Base-by-base conservation (phyloP, 768 basidiomycete genomes). In the Lactifluus piperatus region DNA sequence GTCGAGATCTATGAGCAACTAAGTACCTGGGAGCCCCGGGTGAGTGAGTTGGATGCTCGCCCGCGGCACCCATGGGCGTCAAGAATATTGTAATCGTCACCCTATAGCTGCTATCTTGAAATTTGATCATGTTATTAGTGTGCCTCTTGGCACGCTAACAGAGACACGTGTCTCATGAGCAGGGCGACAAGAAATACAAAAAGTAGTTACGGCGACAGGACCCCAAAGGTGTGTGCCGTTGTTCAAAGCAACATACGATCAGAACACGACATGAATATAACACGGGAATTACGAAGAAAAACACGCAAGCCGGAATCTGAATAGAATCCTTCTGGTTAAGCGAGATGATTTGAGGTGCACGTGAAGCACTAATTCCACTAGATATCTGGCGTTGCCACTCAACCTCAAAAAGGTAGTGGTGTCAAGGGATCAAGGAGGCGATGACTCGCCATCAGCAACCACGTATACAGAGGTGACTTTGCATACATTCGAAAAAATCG, bases 201-300 rank as follows among this genome's bases (percentile, higher is more conserved):
- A 18, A 6, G 43, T 11, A 13, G 45, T 56, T 55, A 56, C 48
- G 59, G 44, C 29, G 54, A 51, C 36, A 48, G 36, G n/a, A 55
- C 58, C 53, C 58, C 39, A 59, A 60, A 60, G 46, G 26, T 13
- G 30, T 41, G 36, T 20, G 32, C 22, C 27, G 44, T 13, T 1
- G 30, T 18, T 6, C 24, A 16, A 51, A 10, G 29, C 16, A 6
- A 24, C 18, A 41, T 10, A 37, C 26, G 20, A 13, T 41, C 6
- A 22, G 10, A 27, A 37, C 11, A 20, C 8, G 7, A 11, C 49
- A 56, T 26, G 39, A 29, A 39, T 56, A 27, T n/a, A 16, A 14
- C 27, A 44, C 32, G 30, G 27, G 16, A 32, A 49, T 57, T 36
- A 51, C 43, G 49, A 39, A 43, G 30, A 10, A 37, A 30, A 18